Conservation (phyloP, 495 filamentous ascomycete genomes). For the Staphylotrichum longicolle region DNA sequence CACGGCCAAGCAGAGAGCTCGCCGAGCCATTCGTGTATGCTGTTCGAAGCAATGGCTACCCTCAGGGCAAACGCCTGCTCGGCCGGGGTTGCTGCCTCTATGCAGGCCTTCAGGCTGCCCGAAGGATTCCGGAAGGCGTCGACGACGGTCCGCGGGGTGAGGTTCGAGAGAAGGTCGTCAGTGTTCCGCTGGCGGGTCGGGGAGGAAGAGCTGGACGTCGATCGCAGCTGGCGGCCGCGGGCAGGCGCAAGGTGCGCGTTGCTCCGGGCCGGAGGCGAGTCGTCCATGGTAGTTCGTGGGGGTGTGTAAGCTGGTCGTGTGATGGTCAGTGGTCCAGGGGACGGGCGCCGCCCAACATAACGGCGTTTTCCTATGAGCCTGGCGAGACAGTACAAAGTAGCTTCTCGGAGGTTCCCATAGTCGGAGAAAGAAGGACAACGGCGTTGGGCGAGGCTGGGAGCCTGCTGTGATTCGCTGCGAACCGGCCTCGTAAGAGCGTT, state of each 20-base stretch:
- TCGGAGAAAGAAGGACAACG: conserved; percentile 6
- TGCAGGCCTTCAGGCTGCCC: conserved; percentile 57
- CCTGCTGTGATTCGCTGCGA: conserved; percentile 21
- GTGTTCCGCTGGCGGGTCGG: conserved; percentile 37
- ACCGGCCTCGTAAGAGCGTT: conserved; percentile 4
- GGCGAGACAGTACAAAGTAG: conserved; percentile 23
- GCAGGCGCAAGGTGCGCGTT: conserved; percentile 23
- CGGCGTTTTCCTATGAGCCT: conserved; percentile 30
- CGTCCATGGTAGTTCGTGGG: conserved; percentile 28
- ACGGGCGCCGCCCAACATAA: conserved; percentile 28
- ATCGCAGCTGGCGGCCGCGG: conserved; percentile 28
- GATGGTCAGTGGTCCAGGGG: conserved; percentile 20
- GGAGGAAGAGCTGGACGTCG: conserved; percentile 35
- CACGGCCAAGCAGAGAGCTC: conserved; percentile 77
- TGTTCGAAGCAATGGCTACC: conserved; percentile 70
- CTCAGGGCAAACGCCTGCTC: conserved; percentile 71
- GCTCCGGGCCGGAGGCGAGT: conserved; percentile 27
- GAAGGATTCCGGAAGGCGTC: conserved; percentile 50
- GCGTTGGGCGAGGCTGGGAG: conserved; percentile 11
- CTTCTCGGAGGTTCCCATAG: conserved; percentile 24
- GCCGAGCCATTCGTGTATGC: conserved; percentile 70
- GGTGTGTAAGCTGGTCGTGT: conserved; percentile 9
- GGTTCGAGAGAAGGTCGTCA: conserved; percentile 46
- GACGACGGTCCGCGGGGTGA: conserved; percentile 43
- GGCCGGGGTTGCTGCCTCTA: conserved; percentile 62